These are phyloP conservation scores for Nannochloris sp. DNA, from an alignment of 139 green algal species.

Conservation along the genomic window DNA sequence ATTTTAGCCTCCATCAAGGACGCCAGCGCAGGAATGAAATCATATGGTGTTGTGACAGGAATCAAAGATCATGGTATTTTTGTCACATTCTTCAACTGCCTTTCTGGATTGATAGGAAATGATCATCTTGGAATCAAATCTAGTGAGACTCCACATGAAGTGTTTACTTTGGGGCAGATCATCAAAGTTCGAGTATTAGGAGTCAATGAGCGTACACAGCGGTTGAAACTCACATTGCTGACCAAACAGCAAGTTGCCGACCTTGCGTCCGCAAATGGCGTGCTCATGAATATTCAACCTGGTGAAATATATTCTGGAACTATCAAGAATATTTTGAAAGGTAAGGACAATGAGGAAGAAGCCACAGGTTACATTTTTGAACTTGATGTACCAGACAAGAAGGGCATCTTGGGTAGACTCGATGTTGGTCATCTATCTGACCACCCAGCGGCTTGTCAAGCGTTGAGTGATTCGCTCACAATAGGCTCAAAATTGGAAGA, in stretches of 20 bases:
- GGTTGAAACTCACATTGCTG: conserved; percentile 39
- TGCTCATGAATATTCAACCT: neutral
- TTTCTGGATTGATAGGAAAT: conserved; percentile 33
- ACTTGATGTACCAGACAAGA: conserved; percentile 17
- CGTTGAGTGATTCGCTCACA: conserved; percentile 33
- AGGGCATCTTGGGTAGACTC: conserved; percentile 49
- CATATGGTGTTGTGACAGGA: conserved; percentile 78
- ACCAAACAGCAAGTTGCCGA: conserved; percentile 12
- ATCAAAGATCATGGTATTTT: conserved; percentile 74
- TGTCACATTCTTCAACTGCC: conserved; percentile 64
- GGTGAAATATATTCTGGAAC: conserved; percentile 1
- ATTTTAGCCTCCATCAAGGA: conserved; percentile 20
- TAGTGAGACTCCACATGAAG: conserved; percentile 37
- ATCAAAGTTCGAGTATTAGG: conserved; percentile 37
- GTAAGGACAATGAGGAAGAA: conserved; percentile 32
- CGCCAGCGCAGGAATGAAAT: conserved; percentile 45
- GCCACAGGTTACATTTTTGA: conserved; percentile 13
- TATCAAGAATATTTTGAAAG: conserved; percentile 12
- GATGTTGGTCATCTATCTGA: conserved; percentile 66
- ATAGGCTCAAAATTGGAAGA: conserved; percentile 18
- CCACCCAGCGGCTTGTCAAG: conserved; percentile 48
- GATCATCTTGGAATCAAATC: conserved; percentile 55
- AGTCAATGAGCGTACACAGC: conserved; percentile 22
- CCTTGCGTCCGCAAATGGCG: conserved; percentile 12
- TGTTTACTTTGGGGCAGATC: conserved; percentile 35